Base-by-base conservation (phyloP, 2,329 filamentous ascomycete species). In the Cladobotryum mycophilum region DNA sequence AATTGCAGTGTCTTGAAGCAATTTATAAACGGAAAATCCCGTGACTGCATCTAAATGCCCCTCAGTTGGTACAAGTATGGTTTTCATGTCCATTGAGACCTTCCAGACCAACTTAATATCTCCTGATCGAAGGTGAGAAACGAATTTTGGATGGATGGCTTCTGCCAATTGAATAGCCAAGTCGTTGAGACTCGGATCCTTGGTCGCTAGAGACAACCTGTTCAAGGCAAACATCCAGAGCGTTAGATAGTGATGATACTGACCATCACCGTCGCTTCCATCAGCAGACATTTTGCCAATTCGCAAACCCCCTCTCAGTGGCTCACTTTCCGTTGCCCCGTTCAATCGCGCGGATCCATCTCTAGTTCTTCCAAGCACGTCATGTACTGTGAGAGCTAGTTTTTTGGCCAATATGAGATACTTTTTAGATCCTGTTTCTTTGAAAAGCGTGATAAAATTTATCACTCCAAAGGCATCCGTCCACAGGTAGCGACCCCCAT, bases 191-290 rank as follows among this genome's bases (percentile, higher is more conserved):
- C 53, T 57, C 9, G 61, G 56, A 18, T 80, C 70, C 0, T 66
- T 66, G 1, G 73, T 70, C 3, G 76, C 78, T 35, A 74, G 53
- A 0, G 75, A 68, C 38, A 81, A 65, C 1, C 80, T 68, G 58
- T 80, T 81, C 4, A 83, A 67, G 2, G 79, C 78, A 59, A 81
- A 82, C 78, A 82, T 81, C 80, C 80, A 84, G 5, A 82, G 59
- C 0, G 78, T 82, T 17, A 82, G 66, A 55, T 82, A 82, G 57
- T 82, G 80, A 56, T 81, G 78, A 53, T 83, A 82, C 60, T 83
- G 80, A 2, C 80, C 79, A 60, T 83, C 80, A 7, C 72, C 69
- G 47, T 82, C 78, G 1, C 66, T 59, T 0, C 79, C 79, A 1
- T 54, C 49, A 12, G 67, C 76, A 2, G 74, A 66, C 12, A 70